Conservation (phyloP, 2,329 filamentous ascomycete species). For the Ophidiomyces ophidiicola region DNA sequence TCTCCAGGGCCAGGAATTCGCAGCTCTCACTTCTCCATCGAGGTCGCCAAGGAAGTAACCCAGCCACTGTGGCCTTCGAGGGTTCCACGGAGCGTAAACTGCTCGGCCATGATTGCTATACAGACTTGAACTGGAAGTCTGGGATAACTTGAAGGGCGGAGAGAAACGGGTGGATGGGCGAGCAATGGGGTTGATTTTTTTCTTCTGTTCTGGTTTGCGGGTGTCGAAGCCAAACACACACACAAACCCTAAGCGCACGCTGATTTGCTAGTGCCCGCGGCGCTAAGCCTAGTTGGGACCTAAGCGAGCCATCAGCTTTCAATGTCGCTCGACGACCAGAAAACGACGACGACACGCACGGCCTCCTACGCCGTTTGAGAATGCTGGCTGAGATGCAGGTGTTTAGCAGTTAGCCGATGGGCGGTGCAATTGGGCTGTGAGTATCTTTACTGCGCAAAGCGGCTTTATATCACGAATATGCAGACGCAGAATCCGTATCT, state of each 20-base stretch:
- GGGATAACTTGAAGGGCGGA: constrained; percentile 26
- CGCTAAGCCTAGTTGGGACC: constrained; percentile 18
- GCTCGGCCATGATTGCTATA: constrained; percentile 61
- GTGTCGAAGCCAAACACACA: constrained; percentile 16
- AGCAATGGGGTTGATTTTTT: constrained; percentile 28
- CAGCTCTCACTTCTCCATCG: constrained; percentile 88
- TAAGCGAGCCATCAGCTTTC: constrained; percentile 20
- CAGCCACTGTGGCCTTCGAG: constrained; percentile 99
- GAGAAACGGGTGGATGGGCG: constrained; percentile 28
- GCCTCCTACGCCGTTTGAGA: too few relatives aligned
- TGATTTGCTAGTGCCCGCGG: constrained; percentile 15
- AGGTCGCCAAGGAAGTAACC: constrained; percentile 97
- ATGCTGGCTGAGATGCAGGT: too few relatives aligned
- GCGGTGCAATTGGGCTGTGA: too few relatives aligned
- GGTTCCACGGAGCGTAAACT: constrained; percentile 91
- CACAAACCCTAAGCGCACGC: constrained; percentile 31
- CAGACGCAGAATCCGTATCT: neutral
- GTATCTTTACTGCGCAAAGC: too few relatives aligned
- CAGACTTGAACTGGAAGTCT: constrained; percentile 25
- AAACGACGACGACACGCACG: neutral
- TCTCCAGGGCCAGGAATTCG: constrained; percentile 16
- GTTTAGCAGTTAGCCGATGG: too few relatives aligned
- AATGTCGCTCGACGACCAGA: neutral
- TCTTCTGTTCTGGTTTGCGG: constrained; percentile 20
- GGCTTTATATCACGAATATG: too few relatives aligned